phyloP scores from a whole-genome alignment of 2,329 filamentous ascomycete species.

The Colletotrichum endophyticum region DNA sequence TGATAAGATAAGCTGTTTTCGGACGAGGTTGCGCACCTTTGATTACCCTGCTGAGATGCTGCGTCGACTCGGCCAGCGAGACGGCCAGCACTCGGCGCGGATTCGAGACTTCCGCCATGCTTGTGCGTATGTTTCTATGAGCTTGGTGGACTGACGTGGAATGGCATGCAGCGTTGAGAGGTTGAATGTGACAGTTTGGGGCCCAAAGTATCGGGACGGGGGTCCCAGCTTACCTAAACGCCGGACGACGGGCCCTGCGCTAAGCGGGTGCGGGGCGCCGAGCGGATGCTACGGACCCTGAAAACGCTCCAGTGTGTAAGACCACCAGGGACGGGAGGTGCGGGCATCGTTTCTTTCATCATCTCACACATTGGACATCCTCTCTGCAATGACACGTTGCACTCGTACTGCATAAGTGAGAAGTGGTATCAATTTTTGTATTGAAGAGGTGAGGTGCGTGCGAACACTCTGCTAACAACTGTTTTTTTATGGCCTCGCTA shows the following conservation, averaged over 20 bases:
- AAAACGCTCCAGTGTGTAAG: background rate
- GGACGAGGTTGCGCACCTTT: conserved; percentile 47
- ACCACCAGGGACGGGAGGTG: background rate
- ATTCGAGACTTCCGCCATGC: conserved; percentile 48
- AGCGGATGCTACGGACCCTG: background rate
- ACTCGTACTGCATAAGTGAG: background rate
- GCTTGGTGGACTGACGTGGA: background rate
- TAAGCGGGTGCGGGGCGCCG: background rate
- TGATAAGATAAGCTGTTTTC: background rate
- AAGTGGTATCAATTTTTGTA: background rate
- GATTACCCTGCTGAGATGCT: conserved; percentile 54
- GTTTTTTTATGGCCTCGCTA: conserved; percentile 10
- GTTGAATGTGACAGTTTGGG: background rate
- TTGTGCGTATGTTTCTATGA: background rate
- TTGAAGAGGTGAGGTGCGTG: background rate
- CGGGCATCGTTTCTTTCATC: background rate
- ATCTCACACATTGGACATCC: background rate
- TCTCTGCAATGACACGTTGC: background rate
- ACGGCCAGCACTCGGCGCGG: conserved; percentile 65
- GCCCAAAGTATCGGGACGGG: background rate
- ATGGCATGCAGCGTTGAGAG: background rate
- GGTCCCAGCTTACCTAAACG: conserved; percentile 8
- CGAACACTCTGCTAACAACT: background rate
- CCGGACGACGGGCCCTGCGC: background rate
- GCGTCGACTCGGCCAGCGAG: conserved; percentile 49